phyloP scores from a whole-genome alignment of 345 rosid species.

The Citrus medica region DNA sequence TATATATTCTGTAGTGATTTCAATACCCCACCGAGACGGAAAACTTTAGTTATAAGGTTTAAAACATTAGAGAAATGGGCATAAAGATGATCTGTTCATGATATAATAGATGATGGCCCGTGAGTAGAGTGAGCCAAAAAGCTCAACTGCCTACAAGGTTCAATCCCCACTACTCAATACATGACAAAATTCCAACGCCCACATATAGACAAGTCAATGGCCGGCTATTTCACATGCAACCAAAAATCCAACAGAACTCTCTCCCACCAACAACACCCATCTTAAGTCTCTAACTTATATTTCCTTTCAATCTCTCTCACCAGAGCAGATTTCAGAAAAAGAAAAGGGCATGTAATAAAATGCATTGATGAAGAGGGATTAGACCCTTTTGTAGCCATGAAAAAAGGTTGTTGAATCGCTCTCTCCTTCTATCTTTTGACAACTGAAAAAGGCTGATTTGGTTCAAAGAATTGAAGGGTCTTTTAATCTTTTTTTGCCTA shows the following conservation, averaged over 20 bases:
- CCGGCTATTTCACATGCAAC: slow-evolving; percentile 67
- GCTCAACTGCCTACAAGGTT: slow-evolving; percentile 17
- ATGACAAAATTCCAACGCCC: slow-evolving; percentile 51
- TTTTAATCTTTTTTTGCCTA: slow-evolving; percentile 15
- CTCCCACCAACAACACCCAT: neutral
- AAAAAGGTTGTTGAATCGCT: slow-evolving; percentile 12
- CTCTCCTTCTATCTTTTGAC: slow-evolving; percentile 2
- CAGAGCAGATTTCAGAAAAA: slow-evolving; percentile 1
- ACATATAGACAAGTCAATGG: slow-evolving; percentile 48
- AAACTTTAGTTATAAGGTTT: neutral
- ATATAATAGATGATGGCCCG: slow-evolving; percentile 32
- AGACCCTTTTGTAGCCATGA: slow-evolving; percentile 34
- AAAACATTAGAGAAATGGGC: neutral
- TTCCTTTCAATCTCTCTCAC: slow-evolving; percentile 6
- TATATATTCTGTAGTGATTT: neutral
- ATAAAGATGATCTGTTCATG: slow-evolving; percentile 35
- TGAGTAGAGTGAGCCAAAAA: slow-evolving; percentile 35
- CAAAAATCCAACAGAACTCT: slow-evolving; percentile 36
- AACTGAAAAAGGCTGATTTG: slow-evolving; percentile 27
- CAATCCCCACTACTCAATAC: slow-evolving; percentile 25
- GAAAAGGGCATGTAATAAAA: neutral
- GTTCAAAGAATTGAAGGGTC: neutral
- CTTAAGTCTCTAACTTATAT: neutral
- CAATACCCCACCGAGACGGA: neutral
- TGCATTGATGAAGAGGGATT: slow-evolving; percentile 2